Evolutionary conservation across 208 protist genomes (phyloP), one percentile per base, ranked within the genome.

Genomic region (Acanthamoeba royreba): DNA sequence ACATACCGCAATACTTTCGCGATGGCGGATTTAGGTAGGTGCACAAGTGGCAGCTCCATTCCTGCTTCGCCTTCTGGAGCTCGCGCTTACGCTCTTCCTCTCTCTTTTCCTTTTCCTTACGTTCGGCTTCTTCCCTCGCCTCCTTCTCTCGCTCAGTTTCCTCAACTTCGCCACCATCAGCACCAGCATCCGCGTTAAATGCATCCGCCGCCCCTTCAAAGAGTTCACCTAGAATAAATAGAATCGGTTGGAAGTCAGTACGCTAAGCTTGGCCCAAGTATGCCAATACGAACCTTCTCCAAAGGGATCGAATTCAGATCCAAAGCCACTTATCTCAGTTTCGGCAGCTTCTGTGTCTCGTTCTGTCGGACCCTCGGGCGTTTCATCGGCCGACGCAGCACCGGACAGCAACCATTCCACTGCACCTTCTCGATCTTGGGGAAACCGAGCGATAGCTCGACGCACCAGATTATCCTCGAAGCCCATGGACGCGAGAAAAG

Each of bases 61-160:
- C 66, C 31, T 35, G 1, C 66, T 88, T 33, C n/a, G 13, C 79
- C 47, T 88, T 88, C 31, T 55, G 46, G 72, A 40, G 9, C 55
- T 66, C 69, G 17, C 31, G 38, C 49, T 93, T 89, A 4, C 2
- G 25, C 43, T 93, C 42, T 19, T 47, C 55, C 69, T 43, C 31
- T 28, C 9, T 11, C 61, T 46, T 22, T 25, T 74, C 69, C 11
- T 28, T 74, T 5, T 19, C 19, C 46, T 61, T 69, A 2, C 25
- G 61, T 83, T 90, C 69, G 2, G 28, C 19, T 33, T 33, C 45
- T 25, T 95, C 45, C 77, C 58, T 22, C 15, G n/a, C n/a, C n/a
- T n/a, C n/a, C n/a, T n/a, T n/a, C n/a, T 91, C 87, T 8, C 53
- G 87, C 28, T 95, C 63, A 83, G 92, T 79, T 4, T 85, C 28